Base-by-base conservation (phyloP, 768 basidiomycete species). In the Lentinula raphanica region DNA sequence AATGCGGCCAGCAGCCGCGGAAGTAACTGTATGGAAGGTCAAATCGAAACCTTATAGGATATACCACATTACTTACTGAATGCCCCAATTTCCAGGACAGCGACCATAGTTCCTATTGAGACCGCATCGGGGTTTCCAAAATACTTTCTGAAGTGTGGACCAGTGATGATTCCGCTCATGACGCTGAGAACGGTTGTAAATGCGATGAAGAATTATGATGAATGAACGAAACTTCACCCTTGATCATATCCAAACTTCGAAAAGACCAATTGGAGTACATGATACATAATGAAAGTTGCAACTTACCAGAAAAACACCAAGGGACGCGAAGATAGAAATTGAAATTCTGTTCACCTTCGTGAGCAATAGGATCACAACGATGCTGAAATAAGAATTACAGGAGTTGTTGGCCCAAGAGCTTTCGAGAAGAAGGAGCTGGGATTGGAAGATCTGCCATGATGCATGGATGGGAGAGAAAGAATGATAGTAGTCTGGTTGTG, bases 151-250 rank as follows among this genome's bases (percentile, higher is more conserved):
- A 93, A 92, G 70, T 92, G 81, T 21, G 88, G 88, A 0, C 88
- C 88, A 27, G 88, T 97, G 71, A 98, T 95, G 63, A 97, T 86
- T 28, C 94, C 94, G 62, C 87, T 88, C 87, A 92, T 92, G 69
- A 92, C 90, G 60, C 91, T 92, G 66, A 21, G 21, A 25, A 31
- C n/a, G 7, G 19, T 38, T 12, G 63, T 63, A 61, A 5, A 29
- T n/a, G 25, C 13, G 25, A 12, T 39, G 28, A 4, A 21, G 23
- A 28, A 12, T 19, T 69, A 49, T 48, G 59, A 60, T 28, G 28
- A 15, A 48, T n/a, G 19, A 55, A 27, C 50, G 40, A 40, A 42
- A 9, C 64, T 71, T 53, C 66, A 90, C 90, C 90, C 90, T 79
- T 92, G 90, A 72, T 91, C 89, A 80, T 91, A 91, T 56, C 90